Evolutionary conservation across 192 early-diverging fungal species (phyloP).

Genomic region (Neocallimastix lanati): DNA sequence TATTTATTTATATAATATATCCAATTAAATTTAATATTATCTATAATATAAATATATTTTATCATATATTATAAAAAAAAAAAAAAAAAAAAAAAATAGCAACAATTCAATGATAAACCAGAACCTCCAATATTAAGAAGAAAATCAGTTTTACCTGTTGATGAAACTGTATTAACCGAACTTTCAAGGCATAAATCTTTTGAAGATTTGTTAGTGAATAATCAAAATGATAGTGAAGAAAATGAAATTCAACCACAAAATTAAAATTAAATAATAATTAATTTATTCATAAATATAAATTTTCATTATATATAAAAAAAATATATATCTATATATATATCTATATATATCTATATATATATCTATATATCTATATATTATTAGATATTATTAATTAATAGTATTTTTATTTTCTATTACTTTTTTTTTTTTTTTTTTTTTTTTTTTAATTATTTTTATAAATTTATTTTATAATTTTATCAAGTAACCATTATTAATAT

Average conservation of each 20-base stretch:
- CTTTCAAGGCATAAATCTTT: constrained; percentile 34
- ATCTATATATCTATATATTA: too few relatives aligned
- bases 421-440: too few relatives aligned
- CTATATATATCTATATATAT: too few relatives aligned
- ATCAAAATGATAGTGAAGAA: background rate
- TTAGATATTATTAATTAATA: too few relatives aligned
- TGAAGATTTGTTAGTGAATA: constrained; percentile 28
- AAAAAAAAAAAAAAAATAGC: constrained; percentile 3
- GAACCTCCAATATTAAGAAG: constrained; percentile 32
- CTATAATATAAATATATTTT: too few relatives aligned
- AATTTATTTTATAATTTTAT: too few relatives aligned
- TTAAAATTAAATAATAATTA: background rate
- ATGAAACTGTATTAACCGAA: constrained; percentile 37
- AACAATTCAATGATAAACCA: constrained; percentile 29
- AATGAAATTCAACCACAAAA: background rate
- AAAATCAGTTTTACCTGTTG: constrained; percentile 47
- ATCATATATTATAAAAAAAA: too few relatives aligned
- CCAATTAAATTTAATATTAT: too few relatives aligned
- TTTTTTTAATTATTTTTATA: too few relatives aligned
- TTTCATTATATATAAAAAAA: background rate
- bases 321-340: too few relatives aligned
- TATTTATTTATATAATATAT: constrained; percentile 1
- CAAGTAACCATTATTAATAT: too few relatives aligned
- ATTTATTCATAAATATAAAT: background rate
- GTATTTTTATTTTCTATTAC: too few relatives aligned